Conservation (phyloP, 2,329 filamentous ascomycete genomes). For the Celoporthe dispersa region DNA sequence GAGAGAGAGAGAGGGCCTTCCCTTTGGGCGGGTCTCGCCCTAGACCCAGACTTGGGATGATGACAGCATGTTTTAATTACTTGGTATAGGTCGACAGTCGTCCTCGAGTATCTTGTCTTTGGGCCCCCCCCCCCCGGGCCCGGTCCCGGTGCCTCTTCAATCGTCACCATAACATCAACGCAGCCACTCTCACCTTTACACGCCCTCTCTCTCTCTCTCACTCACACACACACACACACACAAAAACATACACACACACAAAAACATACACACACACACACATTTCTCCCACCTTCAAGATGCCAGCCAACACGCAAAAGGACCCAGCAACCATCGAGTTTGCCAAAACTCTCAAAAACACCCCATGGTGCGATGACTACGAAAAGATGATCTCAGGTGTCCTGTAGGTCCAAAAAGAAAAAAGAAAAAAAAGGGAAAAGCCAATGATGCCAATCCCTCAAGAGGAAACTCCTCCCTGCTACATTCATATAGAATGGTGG, state of each 20-base stretch:
- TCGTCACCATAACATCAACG: background rate
- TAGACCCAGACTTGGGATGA: background rate
- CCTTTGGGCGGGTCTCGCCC: background rate
- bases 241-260: background rate
- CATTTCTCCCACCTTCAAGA: no score
- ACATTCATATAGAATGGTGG: background rate
- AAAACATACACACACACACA: no score
- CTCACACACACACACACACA: background rate
- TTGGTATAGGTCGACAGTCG: background rate
- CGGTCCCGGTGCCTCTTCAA: no score
- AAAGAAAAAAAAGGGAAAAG: background rate
- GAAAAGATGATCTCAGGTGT: conserved; percentile 69
- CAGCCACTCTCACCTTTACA: background rate
- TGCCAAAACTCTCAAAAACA: conserved; percentile 53
- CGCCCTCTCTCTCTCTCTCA: background rate
- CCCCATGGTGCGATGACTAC: conserved; percentile 64
- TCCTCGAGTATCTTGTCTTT: no score
- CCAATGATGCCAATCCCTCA: background rate
- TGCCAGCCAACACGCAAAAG: conserved; percentile 46
- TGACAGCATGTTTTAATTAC: background rate
- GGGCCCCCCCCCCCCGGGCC: no score
- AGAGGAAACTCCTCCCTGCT: background rate
- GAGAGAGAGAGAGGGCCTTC: background rate
- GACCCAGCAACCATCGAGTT: conserved; percentile 47
- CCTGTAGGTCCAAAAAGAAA: conserved; percentile 47